Evolutionary conservation across 2,329 filamentous ascomycete genomes (phyloP).

Genomic region (Penicillium sp.): DNA sequence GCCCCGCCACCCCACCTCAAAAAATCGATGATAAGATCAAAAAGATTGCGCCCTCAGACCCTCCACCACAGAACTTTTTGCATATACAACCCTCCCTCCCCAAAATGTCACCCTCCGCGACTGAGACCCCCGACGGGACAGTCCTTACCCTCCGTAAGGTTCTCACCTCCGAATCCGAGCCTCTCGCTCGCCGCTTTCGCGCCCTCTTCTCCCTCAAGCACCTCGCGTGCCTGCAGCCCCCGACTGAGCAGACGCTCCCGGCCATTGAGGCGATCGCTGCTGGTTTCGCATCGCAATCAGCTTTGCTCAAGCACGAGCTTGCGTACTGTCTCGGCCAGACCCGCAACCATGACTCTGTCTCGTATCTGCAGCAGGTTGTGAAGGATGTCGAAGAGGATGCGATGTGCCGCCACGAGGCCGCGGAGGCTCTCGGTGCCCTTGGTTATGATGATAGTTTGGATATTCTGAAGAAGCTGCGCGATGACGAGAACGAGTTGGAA

Average conservation of each 20-base stretch:
- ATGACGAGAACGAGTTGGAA: constrained; percentile 71
- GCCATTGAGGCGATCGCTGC: constrained; percentile 81
- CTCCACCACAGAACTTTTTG: constrained; percentile 1
- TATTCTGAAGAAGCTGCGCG: constrained; percentile 69
- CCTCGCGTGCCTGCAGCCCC: constrained; percentile 66
- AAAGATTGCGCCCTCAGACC: constrained; percentile 21
- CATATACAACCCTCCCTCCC: background rate
- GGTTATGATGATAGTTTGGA: constrained; percentile 72
- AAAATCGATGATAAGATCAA: constrained; percentile 42
- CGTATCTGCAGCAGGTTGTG: constrained; percentile 70
- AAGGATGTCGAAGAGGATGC: constrained; percentile 78
- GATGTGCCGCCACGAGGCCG: constrained; percentile 96
- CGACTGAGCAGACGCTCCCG: constrained; percentile 58
- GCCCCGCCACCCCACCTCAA: constrained; percentile 39
- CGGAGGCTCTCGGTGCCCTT: constrained; percentile 87
- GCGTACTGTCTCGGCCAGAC: constrained; percentile 97
- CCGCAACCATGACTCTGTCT: constrained; percentile 69
- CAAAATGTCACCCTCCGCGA: constrained; percentile 34
- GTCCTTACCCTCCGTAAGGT: constrained; percentile 60
- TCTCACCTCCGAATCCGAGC: constrained; percentile 74
- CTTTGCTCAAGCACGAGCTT: constrained; percentile 90
- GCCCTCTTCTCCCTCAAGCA: constrained; percentile 98
- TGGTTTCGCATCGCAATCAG: constrained; percentile 78
- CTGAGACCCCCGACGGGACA: constrained; percentile 35
- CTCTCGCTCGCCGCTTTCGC: constrained; percentile 86